Evolutionary conservation across 2,329 filamentous ascomycete genomes (phyloP).

Genomic region (Harringtonia lauricola): DNA sequence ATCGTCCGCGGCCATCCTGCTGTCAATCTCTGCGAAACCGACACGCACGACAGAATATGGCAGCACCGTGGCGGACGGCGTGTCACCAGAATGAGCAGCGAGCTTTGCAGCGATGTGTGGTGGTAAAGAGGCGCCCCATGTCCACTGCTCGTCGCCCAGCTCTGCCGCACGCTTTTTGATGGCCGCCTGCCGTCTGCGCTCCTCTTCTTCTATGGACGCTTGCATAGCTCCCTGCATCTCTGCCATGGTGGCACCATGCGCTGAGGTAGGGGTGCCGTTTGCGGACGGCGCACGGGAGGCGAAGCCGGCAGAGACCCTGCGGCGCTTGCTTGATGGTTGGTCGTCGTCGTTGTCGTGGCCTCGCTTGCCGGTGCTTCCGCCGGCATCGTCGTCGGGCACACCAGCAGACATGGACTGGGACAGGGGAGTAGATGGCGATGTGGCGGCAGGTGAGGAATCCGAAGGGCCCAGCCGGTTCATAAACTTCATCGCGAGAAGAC

Average conservation of each 20-base stretch:
- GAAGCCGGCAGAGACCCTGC: conserved; percentile 27
- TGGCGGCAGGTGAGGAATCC: conserved; percentile 16
- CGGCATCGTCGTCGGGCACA: conserved; percentile 22
- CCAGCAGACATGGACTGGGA: conserved; percentile 15
- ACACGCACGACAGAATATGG: conserved; percentile 47
- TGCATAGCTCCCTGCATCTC: conserved; percentile 49
- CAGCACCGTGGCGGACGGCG: conserved; percentile 13
- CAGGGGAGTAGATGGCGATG: conserved; percentile 26
- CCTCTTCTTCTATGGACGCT: conserved; percentile 54
- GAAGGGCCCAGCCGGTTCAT: conserved; percentile 75
- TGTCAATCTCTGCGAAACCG: conserved; percentile 39
- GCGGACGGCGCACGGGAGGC: too few relatives aligned
- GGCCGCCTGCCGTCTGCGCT: conserved; percentile 50
- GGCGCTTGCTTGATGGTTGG: conserved; percentile 48
- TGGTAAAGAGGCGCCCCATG: conserved; percentile 42
- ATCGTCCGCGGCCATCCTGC: conserved; percentile 17
- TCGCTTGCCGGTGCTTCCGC: not conserved
- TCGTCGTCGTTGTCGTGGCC: not conserved
- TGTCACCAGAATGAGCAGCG: conserved; percentile 13
- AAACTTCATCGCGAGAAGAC: conserved; percentile 91
- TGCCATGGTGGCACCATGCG: conserved; percentile 26
- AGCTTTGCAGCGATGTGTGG: conserved; percentile 16
- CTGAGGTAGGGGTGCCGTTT: conserved; percentile 23
- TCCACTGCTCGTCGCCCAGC: conserved; percentile 65
- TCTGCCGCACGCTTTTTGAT: conserved; percentile 51